These are phyloP conservation scores for Saturnispora serradocipensis DNA, from an alignment of 805 yeast genomes.

Conservation along the genomic window DNA sequence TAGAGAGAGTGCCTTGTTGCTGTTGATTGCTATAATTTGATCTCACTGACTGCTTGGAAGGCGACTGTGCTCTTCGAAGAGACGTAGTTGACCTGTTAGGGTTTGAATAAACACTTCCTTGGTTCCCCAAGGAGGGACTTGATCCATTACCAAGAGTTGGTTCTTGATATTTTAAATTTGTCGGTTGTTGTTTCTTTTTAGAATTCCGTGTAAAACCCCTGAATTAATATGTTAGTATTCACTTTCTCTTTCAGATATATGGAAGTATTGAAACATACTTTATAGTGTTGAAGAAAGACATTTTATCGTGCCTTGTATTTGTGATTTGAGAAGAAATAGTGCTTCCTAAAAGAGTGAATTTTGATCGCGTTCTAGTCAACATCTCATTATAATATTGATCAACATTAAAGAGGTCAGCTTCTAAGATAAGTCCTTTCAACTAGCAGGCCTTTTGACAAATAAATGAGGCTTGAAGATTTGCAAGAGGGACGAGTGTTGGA, in stretches of 20 bases:
- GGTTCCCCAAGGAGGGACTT: conserved; percentile 11
- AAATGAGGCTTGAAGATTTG: neutral
- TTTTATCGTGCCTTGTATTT: conserved; percentile 7
- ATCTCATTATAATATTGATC: neutral
- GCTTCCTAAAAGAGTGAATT: neutral
- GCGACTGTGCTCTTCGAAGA: conserved; percentile 38
- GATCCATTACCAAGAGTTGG: conserved; percentile 15
- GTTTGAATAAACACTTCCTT: conserved; percentile 25
- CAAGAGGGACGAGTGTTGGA: neutral
- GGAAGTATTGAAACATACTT: conserved; percentile 19
- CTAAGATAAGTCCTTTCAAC: neutral
- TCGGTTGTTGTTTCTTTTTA: conserved; percentile 26
- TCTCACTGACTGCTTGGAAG: conserved; percentile 36
- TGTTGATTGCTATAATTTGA: conserved; percentile 15
- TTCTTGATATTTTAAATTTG: conserved; percentile 14
- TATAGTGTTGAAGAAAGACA: conserved; percentile 34
- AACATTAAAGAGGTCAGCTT: neutral
- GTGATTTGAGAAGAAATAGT: neutral
- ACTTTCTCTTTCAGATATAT: neutral
- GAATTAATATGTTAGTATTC: conserved; percentile 3
- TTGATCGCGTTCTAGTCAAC: conserved; percentile 1
- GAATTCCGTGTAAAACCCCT: conserved; percentile 52
- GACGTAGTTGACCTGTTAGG: conserved; percentile 40
- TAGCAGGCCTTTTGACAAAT: neutral
- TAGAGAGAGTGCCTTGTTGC: conserved; percentile 6